Conservation (phyloP, 805 yeast species). For the Teunomyces funiuensis region DNA sequence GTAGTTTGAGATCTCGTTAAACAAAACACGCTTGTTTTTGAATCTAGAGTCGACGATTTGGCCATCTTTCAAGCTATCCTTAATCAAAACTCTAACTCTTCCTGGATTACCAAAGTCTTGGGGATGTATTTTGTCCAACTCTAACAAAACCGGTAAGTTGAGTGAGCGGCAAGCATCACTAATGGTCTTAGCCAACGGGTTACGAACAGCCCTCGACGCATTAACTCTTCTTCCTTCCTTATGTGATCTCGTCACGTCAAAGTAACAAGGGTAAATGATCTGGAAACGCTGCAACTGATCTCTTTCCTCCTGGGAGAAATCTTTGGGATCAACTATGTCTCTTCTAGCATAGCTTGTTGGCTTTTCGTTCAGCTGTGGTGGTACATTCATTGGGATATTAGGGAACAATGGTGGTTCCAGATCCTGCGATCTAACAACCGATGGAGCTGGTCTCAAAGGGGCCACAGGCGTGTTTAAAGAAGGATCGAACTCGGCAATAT, state of each 20-base stretch:
- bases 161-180: slow-evolving; percentile 65
- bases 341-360: background rate
- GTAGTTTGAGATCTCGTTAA: slow-evolving; percentile 59
- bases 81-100: slow-evolving; percentile 76
- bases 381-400: slow-evolving; percentile 20
- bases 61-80: slow-evolving; percentile 46
- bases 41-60: slow-evolving; percentile 23
- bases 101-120: slow-evolving; percentile 98
- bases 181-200: slow-evolving; percentile 83
- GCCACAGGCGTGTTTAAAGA: slow-evolving; percentile 65
- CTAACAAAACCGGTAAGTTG: slow-evolving; percentile 49
- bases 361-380: slow-evolving; percentile 16
- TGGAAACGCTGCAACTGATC: slow-evolving; percentile 70
- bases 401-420: slow-evolving; percentile 27
- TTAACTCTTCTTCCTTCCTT: slow-evolving; percentile 84
- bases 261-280: slow-evolving; percentile 86
- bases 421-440: slow-evolving; percentile 62
- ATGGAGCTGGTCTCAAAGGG: slow-evolving; percentile 58
- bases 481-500: slow-evolving; percentile 85
- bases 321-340: slow-evolving; percentile 30
- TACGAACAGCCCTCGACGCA: slow-evolving; percentile 65
- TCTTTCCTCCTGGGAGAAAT: slow-evolving; percentile 54
- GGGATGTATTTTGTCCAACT: slow-evolving; percentile 87
- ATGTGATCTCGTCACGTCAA: slow-evolving; percentile 74
- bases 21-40: slow-evolving; percentile 59